Conservation (phyloP, 2,329 filamentous ascomycete species). For the Ophiostoma sp. region DNA sequence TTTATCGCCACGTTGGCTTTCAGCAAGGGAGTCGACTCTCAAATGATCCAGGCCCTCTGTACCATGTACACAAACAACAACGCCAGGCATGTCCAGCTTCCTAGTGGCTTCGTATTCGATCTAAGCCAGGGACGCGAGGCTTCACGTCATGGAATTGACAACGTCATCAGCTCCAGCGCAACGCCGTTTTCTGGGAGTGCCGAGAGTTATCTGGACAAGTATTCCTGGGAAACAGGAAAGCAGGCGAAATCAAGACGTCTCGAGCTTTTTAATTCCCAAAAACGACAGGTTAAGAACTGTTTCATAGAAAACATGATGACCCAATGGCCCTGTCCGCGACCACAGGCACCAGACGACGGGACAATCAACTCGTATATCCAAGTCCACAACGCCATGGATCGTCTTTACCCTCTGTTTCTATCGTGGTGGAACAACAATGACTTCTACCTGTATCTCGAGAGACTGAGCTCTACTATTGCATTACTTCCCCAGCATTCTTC, state of each 20-base stretch:
- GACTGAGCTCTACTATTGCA: neutral
- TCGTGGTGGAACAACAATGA: conserved; percentile 12
- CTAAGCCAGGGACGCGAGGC: neutral
- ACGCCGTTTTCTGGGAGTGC: neutral
- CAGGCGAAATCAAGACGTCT: neutral
- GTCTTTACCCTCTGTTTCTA: neutral
- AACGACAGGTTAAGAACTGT: neutral
- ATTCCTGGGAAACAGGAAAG: neutral
- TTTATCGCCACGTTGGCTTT: conserved; percentile 16
- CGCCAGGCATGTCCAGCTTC: neutral
- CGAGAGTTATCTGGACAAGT: neutral
- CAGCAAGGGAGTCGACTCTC: neutral
- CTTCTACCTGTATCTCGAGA: conserved; percentile 14
- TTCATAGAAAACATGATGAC: neutral
- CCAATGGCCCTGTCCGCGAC: neutral
- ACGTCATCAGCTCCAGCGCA: neutral
- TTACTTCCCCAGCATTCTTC: neutral
- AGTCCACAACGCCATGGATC: neutral
- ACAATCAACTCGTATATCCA: neutral
- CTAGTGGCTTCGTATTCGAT: neutral
- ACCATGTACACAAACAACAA: neutral
- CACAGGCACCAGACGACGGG: neutral
- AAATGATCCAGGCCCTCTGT: neutral
- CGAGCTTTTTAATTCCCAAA: neutral
- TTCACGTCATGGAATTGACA: neutral